phyloP scores from a whole-genome alignment of 495 filamentous ascomycete species.

The Aspergillus carlsbadensis region DNA sequence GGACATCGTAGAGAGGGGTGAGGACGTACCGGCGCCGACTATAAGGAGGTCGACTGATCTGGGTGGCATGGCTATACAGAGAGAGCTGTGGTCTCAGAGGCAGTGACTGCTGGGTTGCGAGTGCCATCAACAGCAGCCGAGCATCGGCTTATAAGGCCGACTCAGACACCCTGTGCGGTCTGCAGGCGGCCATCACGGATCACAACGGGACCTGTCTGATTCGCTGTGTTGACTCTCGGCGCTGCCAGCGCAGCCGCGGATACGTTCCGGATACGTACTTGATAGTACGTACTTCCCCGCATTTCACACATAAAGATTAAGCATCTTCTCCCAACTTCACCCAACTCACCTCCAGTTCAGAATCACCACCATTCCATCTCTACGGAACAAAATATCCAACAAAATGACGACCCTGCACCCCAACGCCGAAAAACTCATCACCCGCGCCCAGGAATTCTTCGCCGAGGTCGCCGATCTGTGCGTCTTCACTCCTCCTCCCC shows the following conservation, averaged over 20 bases:
- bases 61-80: not conserved
- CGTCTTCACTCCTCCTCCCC: constrained; percentile 8
- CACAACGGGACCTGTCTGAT: not conserved
- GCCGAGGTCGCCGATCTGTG: constrained; percentile 42
- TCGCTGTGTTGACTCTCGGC: not conserved
- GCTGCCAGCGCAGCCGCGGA: not conserved
- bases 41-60: constrained; percentile 5
- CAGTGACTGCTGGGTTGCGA: too few species aligned
- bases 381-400: not conserved
- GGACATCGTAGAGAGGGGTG: too few species aligned
- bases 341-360: not conserved
- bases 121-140: too few species aligned
- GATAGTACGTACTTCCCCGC: not conserved
- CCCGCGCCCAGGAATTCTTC: constrained; percentile 38
- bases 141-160: too few species aligned
- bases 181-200: too few species aligned
- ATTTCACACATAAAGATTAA: not conserved
- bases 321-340: not conserved
- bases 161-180: too few species aligned
- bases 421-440: constrained; percentile 38
- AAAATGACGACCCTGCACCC: constrained; percentile 18
- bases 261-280: constrained; percentile 2
- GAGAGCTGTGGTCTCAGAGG: not conserved
- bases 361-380: not conserved
- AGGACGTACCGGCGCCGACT: constrained; percentile 13